Conservation (phyloP, 2,329 filamentous ascomycete species). For the Trichoderma harzianum region DNA sequence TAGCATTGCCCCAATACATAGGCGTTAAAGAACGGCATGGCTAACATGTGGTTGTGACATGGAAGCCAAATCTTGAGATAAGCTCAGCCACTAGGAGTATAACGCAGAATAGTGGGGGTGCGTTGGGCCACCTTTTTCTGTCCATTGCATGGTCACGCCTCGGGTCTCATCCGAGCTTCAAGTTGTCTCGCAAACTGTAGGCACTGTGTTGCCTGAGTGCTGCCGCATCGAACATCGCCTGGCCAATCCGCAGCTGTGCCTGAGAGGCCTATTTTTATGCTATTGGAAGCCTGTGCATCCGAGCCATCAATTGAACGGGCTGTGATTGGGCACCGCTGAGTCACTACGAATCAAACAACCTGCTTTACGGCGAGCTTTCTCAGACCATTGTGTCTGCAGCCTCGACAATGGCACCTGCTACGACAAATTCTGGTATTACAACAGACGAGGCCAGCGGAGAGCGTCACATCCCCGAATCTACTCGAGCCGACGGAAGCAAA, state of each 20-base stretch:
- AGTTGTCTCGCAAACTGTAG: background rate
- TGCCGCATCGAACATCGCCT: background rate
- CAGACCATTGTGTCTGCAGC: conserved; percentile 39
- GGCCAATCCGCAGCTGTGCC: background rate
- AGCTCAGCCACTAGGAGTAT: background rate
- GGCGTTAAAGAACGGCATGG: background rate
- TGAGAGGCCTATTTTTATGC: background rate
- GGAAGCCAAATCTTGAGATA: background rate
- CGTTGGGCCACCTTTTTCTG: background rate
- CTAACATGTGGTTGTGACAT: background rate
- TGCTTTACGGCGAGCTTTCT: background rate
- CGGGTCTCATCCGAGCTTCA: background rate
- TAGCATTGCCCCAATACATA: background rate
- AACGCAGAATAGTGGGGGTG: conserved; percentile 6
- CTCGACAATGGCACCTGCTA: conserved; percentile 45
- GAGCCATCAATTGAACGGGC: background rate
- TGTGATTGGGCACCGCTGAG: conserved; percentile 5
- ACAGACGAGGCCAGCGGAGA: conserved; percentile 72
- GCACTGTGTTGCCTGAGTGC: background rate
- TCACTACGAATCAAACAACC: background rate
- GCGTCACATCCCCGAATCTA: conserved; percentile 84
- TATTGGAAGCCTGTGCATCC: background rate
- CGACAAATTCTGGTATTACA: conserved; percentile 70
- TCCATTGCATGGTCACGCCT: background rate
- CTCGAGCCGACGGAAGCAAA: conserved; percentile 83